Conservation (phyloP, 768 basidiomycete genomes). For the Phlebiopsis flavidoalba region DNA sequence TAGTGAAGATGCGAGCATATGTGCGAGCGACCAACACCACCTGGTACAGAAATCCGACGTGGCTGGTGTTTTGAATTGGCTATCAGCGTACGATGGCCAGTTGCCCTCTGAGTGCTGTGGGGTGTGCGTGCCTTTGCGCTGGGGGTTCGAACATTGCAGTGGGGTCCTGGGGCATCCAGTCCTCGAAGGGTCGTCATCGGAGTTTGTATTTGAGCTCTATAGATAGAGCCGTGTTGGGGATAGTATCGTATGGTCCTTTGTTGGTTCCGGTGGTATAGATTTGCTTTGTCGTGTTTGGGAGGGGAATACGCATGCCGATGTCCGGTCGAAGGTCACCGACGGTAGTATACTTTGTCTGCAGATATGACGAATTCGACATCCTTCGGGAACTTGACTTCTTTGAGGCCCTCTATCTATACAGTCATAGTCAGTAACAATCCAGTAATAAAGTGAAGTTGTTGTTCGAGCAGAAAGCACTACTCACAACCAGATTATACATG, state of each 20-base stretch:
- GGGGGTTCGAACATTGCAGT: too few relatives aligned
- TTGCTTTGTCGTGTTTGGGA: not conserved
- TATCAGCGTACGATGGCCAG: not conserved
- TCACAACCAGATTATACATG: not conserved
- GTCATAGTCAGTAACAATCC: not conserved
- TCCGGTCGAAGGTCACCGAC: not conserved
- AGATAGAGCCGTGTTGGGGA: not conserved
- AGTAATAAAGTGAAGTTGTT: too few relatives aligned
- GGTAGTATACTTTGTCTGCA: not conserved
- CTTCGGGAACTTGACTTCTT: not conserved
- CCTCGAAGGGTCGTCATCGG: not conserved
- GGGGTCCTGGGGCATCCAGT: not conserved
- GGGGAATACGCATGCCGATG: not conserved
- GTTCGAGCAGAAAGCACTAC: not conserved
- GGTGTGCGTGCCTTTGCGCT: not conserved
- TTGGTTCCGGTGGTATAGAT: not conserved
- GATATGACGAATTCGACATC: not conserved
- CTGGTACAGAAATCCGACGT: constrained; percentile 20
- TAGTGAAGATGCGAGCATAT: constrained; percentile 28
- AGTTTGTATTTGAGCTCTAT: not conserved
- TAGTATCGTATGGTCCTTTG: not conserved
- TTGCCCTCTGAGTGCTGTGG: not conserved
- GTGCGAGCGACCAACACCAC: constrained; percentile 21
- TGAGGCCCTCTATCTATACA: not conserved
- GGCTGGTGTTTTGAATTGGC: not conserved